A percentile compares a stretch with the other conserved stretches of the same genome.
Evolutionary conservation across 805 yeast species (phyloP).

Genomic region (Cyberlindnera meyerae): DNA sequence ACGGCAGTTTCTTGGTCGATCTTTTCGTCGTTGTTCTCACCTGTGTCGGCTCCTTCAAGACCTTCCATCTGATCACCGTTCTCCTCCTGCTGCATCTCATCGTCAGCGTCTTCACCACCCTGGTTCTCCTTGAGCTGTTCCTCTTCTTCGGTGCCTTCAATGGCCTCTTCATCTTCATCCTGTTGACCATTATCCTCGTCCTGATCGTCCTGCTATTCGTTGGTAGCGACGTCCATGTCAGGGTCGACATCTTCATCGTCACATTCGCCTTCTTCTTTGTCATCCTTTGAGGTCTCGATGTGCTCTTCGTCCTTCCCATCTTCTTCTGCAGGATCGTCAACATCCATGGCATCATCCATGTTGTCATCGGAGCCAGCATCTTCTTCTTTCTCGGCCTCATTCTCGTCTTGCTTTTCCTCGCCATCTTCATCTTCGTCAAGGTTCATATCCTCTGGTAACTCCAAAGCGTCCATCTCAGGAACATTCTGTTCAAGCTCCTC

Average conservation of each 20-base stretch:
- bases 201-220: slow-evolving; percentile 31
- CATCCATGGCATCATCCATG: slow-evolving; percentile 39
- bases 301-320: slow-evolving; percentile 25
- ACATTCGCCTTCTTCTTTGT: slow-evolving; percentile 25
- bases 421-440: slow-evolving; percentile 75
- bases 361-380: slow-evolving; percentile 31
- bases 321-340: slow-evolving; percentile 40
- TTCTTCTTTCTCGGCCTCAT: slow-evolving; percentile 33
- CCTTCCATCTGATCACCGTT: slow-evolving; percentile 46
- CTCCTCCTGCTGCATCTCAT: slow-evolving; percentile 36
- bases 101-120: slow-evolving; percentile 29
- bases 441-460: slow-evolving; percentile 88
- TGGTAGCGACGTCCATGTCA: slow-evolving; percentile 25
- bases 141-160: slow-evolving; percentile 30
- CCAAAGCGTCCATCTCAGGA: slow-evolving; percentile 82
- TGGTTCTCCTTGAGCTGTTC: slow-evolving; percentile 30
- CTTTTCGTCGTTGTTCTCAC: slow-evolving; percentile 39
- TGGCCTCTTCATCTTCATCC: slow-evolving; percentile 30
- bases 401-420: no score
- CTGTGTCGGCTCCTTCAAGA: slow-evolving; percentile 45
- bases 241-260: slow-evolving; percentile 28
- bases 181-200: slow-evolving; percentile 26
- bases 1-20: slow-evolving; percentile 54
- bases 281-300: slow-evolving; percentile 36
- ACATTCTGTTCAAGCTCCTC: slow-evolving; percentile 69